Evolutionary conservation across 768 basidiomycete species (phyloP).

Genomic region (Amanita rimosa): DNA sequence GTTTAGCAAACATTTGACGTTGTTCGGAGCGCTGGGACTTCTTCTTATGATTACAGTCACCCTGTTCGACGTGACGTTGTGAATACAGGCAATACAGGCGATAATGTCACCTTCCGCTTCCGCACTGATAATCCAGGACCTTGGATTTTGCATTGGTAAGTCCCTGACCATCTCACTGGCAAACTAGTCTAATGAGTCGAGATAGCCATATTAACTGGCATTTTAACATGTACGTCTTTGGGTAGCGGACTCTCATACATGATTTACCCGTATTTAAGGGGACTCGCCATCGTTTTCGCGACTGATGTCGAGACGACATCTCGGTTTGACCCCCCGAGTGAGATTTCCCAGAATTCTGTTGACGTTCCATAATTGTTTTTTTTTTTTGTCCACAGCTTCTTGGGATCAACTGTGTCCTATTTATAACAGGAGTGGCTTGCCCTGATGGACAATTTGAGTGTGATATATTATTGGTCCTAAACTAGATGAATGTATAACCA

Average conservation of each 20-base stretch:
- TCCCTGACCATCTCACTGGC: not conserved
- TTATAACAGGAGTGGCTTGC: conserved; percentile 12
- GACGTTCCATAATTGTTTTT: not conserved
- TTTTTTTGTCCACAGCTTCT: conserved; percentile 9
- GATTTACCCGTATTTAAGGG: conserved; percentile 9
- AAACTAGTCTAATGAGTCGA: not conserved
- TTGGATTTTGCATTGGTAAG: conserved; percentile 39
- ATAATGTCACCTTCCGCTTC: conserved; percentile 38
- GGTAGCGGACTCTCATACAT: not conserved
- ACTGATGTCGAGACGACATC: conserved; percentile 16
- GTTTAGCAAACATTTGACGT: conserved; percentile 33
- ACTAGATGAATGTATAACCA: no score
- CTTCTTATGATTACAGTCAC: conserved; percentile 32
- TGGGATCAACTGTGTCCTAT: conserved; percentile 28
- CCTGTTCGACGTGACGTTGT: conserved; percentile 47
- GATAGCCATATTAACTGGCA: conserved; percentile 46
- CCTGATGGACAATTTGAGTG: not conserved
- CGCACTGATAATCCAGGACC: conserved; percentile 40
- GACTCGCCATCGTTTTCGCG: conserved; percentile 29
- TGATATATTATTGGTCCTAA: no score
- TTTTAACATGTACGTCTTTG: conserved; percentile 23
- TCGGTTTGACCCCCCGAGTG: conserved; percentile 8
- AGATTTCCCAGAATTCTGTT: not conserved
- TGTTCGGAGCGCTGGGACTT: conserved; percentile 26
- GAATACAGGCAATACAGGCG: conserved; percentile 12